Evolutionary conservation across 2,329 filamentous ascomycete species (phyloP).

Genomic region (Aspergillus udagawae): DNA sequence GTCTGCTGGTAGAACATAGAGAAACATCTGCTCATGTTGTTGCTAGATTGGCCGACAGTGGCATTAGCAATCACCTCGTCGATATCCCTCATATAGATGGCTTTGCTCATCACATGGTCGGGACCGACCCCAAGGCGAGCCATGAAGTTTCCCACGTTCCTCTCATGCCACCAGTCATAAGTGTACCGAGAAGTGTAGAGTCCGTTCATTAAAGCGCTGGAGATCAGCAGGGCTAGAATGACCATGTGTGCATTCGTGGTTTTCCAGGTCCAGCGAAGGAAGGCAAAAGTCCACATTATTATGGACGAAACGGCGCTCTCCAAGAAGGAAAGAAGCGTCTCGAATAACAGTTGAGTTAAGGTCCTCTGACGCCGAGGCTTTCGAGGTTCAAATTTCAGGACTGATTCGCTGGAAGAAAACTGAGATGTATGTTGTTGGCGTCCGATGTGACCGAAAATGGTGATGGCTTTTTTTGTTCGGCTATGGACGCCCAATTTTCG

Average conservation of each 20-base stretch:
- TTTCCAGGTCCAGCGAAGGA: slow-evolving; percentile 61
- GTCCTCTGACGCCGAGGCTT: slow-evolving; percentile 57
- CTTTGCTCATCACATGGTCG: slow-evolving; percentile 75
- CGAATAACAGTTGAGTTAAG: slow-evolving; percentile 66
- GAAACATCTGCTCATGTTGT: slow-evolving; percentile 38
- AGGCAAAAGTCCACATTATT: slow-evolving; percentile 71
- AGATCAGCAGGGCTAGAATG: slow-evolving; percentile 63
- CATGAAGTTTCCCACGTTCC: slow-evolving; percentile 78
- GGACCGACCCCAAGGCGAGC: slow-evolving; percentile 72
- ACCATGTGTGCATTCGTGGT: slow-evolving; percentile 69
- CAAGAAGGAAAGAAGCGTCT: slow-evolving; percentile 67
- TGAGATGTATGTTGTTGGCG: slow-evolving; percentile 39
- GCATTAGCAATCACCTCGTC: slow-evolving; percentile 56
- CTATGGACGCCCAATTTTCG: slow-evolving; percentile 44
- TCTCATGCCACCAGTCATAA: slow-evolving; percentile 79
- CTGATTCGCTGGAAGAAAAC: slow-evolving; percentile 31
- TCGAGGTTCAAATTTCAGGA: slow-evolving; percentile 40
- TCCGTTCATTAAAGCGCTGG: slow-evolving; percentile 70
- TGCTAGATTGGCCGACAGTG: slow-evolving; percentile 24
- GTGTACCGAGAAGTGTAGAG: slow-evolving; percentile 70
- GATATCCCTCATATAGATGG: slow-evolving; percentile 78
- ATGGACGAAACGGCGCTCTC: slow-evolving; percentile 72
- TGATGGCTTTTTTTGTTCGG: slow-evolving; percentile 47
- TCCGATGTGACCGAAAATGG: slow-evolving; percentile 47
- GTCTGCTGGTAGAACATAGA: slow-evolving; percentile 42